Evolutionary conservation across 352 stramenopile genomes (phyloP), one percentile per base, ranked within the genome.

Genomic region (Phytophthora fragariae): DNA sequence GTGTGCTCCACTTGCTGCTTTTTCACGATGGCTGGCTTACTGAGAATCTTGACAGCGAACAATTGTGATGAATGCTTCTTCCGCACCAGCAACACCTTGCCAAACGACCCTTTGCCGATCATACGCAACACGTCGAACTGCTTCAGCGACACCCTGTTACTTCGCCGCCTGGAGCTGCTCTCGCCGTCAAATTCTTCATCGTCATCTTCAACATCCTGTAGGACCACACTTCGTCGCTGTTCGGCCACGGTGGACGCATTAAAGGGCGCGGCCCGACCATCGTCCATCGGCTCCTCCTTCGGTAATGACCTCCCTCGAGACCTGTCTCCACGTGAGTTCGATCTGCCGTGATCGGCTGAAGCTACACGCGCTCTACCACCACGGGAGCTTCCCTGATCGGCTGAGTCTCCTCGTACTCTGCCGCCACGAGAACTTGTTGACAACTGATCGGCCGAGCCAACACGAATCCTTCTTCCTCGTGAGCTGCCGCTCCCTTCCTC

Each of bases 31-130:
- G 76, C 72, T 11, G 83, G 80, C 54, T 97, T 97, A 75, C 81
- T 89, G 44, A 97, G 65, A 64, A 95, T 94, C 78, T 97, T 97
- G 66, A 97, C 83, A 0, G 90, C 90, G 10, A 91, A 94, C 31
- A 96, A 71, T 63, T 96, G 81, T 19, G 77, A 86, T 47, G 84
- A 79, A 37, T 90, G 64, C 77, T 96, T 94, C 72, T 94, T 93
- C 53, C 89, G 82, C 54, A 92, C 88, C n/a, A 96, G 73, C 54
- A 98, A 70, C 4, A 98, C 96, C 84, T 98, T 98, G 46, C 95
- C 95, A 50, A 98, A 98, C 19, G 84, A 95, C 2, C 95, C 95
- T 62, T 95, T 94, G 54, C 95, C 95, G 39, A 98, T 92, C 79
- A 98, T 94, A n/a, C 92, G 87, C 46, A 97, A 61, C 65, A 97